A percentile compares a stretch with the other conserved stretches of the same genome.
Evolutionary conservation across 108 stramenopile species (phyloP).

Genomic region (Skeletonema costatum): DNA sequence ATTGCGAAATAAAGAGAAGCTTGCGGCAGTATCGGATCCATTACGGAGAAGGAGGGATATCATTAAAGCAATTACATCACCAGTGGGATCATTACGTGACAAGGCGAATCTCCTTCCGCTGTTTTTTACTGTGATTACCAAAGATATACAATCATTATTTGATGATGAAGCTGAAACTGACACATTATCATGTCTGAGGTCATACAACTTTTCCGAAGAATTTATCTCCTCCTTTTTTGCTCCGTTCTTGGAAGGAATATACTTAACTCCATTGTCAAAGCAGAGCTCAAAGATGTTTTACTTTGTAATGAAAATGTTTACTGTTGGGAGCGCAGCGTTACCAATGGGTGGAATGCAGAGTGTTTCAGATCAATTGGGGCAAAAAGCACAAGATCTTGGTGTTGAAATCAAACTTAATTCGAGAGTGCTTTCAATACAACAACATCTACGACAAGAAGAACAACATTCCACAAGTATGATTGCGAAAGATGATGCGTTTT

Average conservation of each 20-base stretch:
- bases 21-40: slow-evolving; percentile 79
- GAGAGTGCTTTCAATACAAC: slow-evolving; percentile 33
- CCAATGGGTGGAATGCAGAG: slow-evolving; percentile 78
- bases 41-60: slow-evolving; percentile 63
- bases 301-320: slow-evolving; percentile 89
- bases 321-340: slow-evolving; percentile 70
- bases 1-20: slow-evolving; percentile 17
- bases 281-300: slow-evolving; percentile 89
- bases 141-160: slow-evolving; percentile 72
- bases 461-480: not conserved
- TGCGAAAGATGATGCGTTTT: not conserved
- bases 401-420: slow-evolving; percentile 44
- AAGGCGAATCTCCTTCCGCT: slow-evolving; percentile 69
- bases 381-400: slow-evolving; percentile 52
- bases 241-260: slow-evolving; percentile 89
- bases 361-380: slow-evolving; percentile 66
- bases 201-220: slow-evolving; percentile 74
- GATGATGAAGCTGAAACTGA: slow-evolving; percentile 53
- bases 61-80: slow-evolving; percentile 55
- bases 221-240: slow-evolving; percentile 76
- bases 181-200: slow-evolving; percentile 59
- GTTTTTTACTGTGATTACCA: slow-evolving; percentile 59
- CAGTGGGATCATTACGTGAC: slow-evolving; percentile 70
- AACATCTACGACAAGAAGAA: not conserved
- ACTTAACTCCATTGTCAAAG: slow-evolving; percentile 65